Evolutionary conservation across 75 land plant genomes (phyloP).

Genomic region (Sequoia sempervirens): DNA sequence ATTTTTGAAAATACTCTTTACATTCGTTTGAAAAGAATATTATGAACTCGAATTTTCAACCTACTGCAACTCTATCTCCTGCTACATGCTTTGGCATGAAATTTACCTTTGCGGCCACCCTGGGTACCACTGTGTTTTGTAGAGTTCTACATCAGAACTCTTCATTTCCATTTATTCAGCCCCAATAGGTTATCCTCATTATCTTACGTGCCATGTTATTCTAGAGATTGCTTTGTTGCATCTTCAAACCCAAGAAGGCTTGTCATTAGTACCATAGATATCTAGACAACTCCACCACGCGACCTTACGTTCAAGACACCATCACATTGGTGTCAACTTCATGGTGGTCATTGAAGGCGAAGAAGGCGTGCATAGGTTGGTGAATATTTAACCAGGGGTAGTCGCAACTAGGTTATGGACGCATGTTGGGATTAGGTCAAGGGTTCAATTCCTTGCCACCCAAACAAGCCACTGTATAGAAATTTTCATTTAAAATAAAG

Average conservation of each 20-base stretch:
- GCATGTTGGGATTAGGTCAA: constrained; percentile 51
- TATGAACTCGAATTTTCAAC: no score
- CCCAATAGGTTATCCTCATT: constrained; percentile 20
- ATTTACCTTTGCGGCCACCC: constrained; percentile 26
- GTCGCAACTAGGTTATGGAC: constrained; percentile 15
- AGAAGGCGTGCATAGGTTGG: constrained; percentile 32
- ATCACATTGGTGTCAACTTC: constrained; percentile 16
- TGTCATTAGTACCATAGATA: constrained; percentile 27
- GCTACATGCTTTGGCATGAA: constrained; percentile 19
- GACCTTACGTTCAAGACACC: constrained; percentile 34
- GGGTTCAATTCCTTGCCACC: constrained; percentile 34
- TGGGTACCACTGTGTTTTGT: constrained; percentile 51
- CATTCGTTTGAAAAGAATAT: no score
- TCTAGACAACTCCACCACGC: constrained; percentile 24
- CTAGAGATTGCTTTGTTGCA: constrained; percentile 13
- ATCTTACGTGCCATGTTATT: not conserved
- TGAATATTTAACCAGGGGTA: constrained; percentile 12
- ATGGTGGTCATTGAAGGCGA: constrained; percentile 8
- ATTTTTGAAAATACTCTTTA: no score
- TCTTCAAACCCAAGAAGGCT: constrained; percentile 14
- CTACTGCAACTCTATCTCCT: not conserved
- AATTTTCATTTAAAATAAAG: no score
- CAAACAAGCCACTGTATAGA: not conserved
- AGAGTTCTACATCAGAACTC: constrained; percentile 46
- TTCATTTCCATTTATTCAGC: constrained; percentile 19